These are phyloP conservation scores for Corinectria fuckeliana DNA, from an alignment of 2,329 filamentous ascomycete species.

Conservation along the genomic window DNA sequence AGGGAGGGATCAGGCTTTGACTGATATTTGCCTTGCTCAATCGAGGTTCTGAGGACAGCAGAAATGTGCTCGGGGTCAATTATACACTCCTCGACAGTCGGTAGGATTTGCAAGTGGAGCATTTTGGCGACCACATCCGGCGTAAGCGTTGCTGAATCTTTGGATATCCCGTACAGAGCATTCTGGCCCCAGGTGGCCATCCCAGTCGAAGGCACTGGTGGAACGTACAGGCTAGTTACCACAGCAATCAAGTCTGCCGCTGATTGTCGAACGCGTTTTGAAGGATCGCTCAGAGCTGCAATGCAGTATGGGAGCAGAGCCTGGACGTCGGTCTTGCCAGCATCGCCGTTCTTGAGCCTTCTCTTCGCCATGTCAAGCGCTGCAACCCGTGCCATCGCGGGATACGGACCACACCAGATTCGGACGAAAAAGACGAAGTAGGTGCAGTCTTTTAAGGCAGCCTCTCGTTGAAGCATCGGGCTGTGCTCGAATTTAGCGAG, in stretches of 20 bases:
- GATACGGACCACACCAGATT: conserved; percentile 75
- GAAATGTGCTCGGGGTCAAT: conserved; percentile 77
- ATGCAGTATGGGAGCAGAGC: conserved; percentile 83
- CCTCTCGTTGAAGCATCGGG: conserved; percentile 59
- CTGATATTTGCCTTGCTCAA: conserved; percentile 51
- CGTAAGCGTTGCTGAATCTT: conserved; percentile 63
- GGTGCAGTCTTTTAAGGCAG: conserved; percentile 65
- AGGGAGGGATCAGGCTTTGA: conserved; percentile 43
- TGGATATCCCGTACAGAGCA: conserved; percentile 67
- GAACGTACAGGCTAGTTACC: conserved; percentile 57
- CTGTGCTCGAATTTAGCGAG: conserved; percentile 60
- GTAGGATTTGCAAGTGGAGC: conserved; percentile 71
- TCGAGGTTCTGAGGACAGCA: conserved; percentile 59
- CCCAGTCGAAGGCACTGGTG: conserved; percentile 46
- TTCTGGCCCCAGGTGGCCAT: conserved; percentile 64
- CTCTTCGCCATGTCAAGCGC: conserved; percentile 71
- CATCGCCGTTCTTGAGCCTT: conserved; percentile 59
- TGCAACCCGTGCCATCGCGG: conserved; percentile 70
- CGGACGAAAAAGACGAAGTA: conserved; percentile 79
- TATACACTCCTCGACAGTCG: conserved; percentile 82
- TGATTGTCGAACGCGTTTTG: conserved; percentile 76
- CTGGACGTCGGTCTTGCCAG: conserved; percentile 70
- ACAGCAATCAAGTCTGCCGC: conserved; percentile 71
- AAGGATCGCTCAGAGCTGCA: conserved; percentile 75
- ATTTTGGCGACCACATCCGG: conserved; percentile 65